Evolutionary conservation across 345 rosid species (phyloP), one percentile per base, ranked within the genome.

Genomic region (Stellera chamaejasme): DNA sequence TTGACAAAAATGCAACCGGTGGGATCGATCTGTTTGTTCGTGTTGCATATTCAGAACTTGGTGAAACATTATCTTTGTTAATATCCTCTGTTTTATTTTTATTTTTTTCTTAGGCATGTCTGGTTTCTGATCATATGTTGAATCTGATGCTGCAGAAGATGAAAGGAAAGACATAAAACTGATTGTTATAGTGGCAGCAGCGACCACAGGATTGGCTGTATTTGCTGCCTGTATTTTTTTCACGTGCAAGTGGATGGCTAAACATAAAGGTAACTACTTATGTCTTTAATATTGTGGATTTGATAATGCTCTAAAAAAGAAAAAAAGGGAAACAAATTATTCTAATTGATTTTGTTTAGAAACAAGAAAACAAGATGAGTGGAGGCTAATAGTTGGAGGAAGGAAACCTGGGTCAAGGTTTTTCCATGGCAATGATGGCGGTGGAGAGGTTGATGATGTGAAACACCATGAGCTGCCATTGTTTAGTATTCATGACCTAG

Each of bases 21-120:
- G 87, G 90, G 6, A 32, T 26, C 54, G 72, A 77, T 64, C 79
- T 77, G 6, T 55, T 51, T 49, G 60, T 83, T 54, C 80, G 80
- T n/a, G 14, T 78, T 12, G 64, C 75, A 11, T 13, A 58, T 61
- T 66, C 82, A 2, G 87, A 81, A 56, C 64, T 73, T 3, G 59
- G 59, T 55, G 45, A 16, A 28, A 36, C 42, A 1, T 54, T 54
- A 5, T 54, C 10, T 43, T 32, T 5, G 11, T 52, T 14, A 6
- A 36, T 58, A 43, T 32, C 32, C 15, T 19, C 2, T 47, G n/a
- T 56, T 27, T 0, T 15, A 1, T 28, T 41, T 28, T 52, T 53
- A 59, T 10, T 27, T 14, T 36, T 28, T 3, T 23, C 14, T 39
- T 27, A 13, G 12, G 44, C 28, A 28, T 12, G 26, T 8, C 12